Conservation (phyloP, 192 early-diverging fungal species). For the Coemansia sp. region DNA sequence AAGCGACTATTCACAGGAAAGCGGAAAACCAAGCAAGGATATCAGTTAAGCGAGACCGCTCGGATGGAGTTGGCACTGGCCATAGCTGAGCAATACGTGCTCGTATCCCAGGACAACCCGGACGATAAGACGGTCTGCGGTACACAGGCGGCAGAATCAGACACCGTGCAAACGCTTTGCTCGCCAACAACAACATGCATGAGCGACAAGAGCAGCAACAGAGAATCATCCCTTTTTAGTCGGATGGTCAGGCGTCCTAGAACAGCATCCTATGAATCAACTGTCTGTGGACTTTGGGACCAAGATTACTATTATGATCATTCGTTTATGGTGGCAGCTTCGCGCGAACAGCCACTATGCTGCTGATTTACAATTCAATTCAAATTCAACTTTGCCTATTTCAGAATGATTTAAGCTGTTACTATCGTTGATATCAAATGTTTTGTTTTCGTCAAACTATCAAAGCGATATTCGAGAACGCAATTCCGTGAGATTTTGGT, state of each 20-base stretch:
- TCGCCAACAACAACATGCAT: not conserved
- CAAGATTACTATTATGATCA: not conserved
- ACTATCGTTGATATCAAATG: no score
- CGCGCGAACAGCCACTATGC: constrained; percentile 34
- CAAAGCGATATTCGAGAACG: no score
- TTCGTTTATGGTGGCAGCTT: constrained; percentile 13
- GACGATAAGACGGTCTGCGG: not conserved
- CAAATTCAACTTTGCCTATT: no score
- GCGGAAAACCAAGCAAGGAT: not conserved
- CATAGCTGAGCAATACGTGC: constrained; percentile 42
- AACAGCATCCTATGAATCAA: not conserved
- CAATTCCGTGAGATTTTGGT: no score
- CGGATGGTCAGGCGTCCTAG: not conserved
- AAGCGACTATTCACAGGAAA: constrained; percentile 9
- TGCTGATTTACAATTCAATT: no score
- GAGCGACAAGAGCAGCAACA: not conserved
- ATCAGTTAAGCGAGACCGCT: constrained; percentile 10
- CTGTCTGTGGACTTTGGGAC: not conserved
- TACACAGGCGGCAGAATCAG: not conserved
- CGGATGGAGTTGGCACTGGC: constrained; percentile 40
- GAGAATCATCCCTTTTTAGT: not conserved
- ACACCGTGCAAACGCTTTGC: constrained; percentile 6
- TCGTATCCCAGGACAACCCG: constrained; percentile 22
- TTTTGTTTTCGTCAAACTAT: no score
- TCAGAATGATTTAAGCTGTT: no score